phyloP scores from a whole-genome alignment of 345 rosid species.

The Eutrema heterophyllum region DNA sequence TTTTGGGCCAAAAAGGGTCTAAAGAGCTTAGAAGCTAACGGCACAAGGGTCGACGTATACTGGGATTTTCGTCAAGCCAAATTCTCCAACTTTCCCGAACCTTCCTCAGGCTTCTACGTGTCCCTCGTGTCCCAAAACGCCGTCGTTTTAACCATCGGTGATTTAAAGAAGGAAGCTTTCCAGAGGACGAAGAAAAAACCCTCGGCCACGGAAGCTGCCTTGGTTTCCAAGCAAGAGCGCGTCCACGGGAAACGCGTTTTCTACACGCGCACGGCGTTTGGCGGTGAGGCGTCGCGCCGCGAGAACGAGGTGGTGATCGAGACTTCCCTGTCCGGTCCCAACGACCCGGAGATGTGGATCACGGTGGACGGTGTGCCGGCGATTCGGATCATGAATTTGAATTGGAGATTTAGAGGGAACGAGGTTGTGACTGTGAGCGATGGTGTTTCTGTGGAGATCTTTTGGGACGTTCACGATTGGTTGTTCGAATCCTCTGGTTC shows the following conservation, averaged over 20 bases:
- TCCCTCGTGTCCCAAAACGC: constrained; percentile 46
- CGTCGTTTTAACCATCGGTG: constrained; percentile 50
- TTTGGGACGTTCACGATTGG: constrained; percentile 84
- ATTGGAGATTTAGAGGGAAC: constrained; percentile 78
- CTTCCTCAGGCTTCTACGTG: constrained; percentile 56
- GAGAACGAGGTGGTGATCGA: constrained; percentile 64
- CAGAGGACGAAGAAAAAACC: constrained; percentile 53
- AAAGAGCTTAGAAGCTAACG: constrained; percentile 49
- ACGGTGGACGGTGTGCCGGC: constrained; percentile 47
- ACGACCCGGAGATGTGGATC: constrained; percentile 75
- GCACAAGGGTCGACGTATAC: constrained; percentile 42
- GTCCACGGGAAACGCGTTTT: constrained; percentile 59
- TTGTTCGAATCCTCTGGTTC: constrained; percentile 40
- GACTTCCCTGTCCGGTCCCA: constrained; percentile 45
- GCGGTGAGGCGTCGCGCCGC: constrained; percentile 12
- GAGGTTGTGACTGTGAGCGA: constrained; percentile 48
- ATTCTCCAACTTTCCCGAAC: constrained; percentile 55
- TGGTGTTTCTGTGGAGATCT: constrained; percentile 40
- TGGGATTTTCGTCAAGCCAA: constrained; percentile 75
- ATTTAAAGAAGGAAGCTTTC: constrained; percentile 47
- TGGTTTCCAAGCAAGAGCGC: constrained; percentile 66
- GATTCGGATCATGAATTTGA: constrained; percentile 51
- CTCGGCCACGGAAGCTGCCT: constrained; percentile 38
- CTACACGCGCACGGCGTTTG: constrained; percentile 47
- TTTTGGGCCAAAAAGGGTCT: constrained; percentile 74